phyloP scores from a whole-genome alignment of 371 early-diverging fungal species.

The Mortierella sp. region DNA sequence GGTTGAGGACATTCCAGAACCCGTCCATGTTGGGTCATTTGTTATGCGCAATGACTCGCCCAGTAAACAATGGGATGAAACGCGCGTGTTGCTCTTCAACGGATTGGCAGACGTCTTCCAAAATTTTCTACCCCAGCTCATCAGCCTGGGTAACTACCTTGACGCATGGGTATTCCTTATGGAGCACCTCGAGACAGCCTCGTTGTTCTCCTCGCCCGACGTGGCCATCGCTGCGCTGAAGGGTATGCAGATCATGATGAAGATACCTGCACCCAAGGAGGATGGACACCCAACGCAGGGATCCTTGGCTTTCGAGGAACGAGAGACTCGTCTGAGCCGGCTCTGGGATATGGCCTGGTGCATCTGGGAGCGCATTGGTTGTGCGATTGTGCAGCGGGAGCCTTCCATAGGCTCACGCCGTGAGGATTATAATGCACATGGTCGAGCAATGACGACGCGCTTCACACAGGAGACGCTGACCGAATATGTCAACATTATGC shows the following conservation, averaged over 20 bases:
- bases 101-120: slow-evolving; percentile 81
- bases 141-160: slow-evolving; percentile 69
- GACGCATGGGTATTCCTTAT: slow-evolving; percentile 73
- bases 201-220: slow-evolving; percentile 78
- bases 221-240: slow-evolving; percentile 83
- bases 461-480: slow-evolving; percentile 87
- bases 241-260: slow-evolving; percentile 70
- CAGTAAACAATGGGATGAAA: slow-evolving; percentile 97
- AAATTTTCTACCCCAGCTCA: slow-evolving; percentile 72
- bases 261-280: slow-evolving; percentile 61
- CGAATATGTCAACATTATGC: slow-evolving; percentile 72
- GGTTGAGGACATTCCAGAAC: slow-evolving; percentile 35
- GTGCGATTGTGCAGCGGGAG: slow-evolving; percentile 21
- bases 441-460: slow-evolving; percentile 48
- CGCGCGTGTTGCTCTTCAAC: slow-evolving; percentile 84
- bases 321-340: slow-evolving; percentile 42
- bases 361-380: slow-evolving; percentile 83
- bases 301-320: slow-evolving; percentile 6
- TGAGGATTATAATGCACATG: slow-evolving; percentile 26
- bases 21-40: slow-evolving; percentile 69
- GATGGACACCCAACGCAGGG: slow-evolving; percentile 21
- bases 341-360: slow-evolving; percentile 82
- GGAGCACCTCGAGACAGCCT: slow-evolving; percentile 81
- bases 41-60: slow-evolving; percentile 72
- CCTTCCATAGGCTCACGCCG: slow-evolving; percentile 21